Percentiles rank a stretch among this genome's conserved stretches.
Conservation (phyloP, 345 rosid species). For the Melaleuca alternifolia region DNA sequence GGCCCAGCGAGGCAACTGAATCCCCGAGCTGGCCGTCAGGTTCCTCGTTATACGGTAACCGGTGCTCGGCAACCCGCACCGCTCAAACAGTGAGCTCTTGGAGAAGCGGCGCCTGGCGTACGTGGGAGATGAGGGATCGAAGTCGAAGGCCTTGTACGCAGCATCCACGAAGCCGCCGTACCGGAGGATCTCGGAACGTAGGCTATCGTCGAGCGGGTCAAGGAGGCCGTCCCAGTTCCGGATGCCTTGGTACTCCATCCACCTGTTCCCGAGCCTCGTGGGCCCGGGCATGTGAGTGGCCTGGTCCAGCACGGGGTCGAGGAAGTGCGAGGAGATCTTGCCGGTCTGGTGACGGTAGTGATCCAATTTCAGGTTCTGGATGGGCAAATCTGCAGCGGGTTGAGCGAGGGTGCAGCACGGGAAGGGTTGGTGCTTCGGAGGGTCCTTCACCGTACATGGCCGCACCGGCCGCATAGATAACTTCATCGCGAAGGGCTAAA, state of each 20-base stretch:
- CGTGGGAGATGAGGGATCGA: conserved; percentile 55
- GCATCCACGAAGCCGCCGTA: conserved; percentile 80
- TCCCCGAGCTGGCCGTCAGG: conserved; percentile 68
- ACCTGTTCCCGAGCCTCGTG: conserved; percentile 15
- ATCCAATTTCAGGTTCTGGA: background rate
- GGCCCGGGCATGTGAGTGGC: background rate
- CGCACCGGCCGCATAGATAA: background rate
- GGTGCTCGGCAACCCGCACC: conserved; percentile 47
- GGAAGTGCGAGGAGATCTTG: background rate
- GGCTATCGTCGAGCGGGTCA: conserved; percentile 76
- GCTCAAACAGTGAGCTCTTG: conserved; percentile 37
- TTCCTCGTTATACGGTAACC: conserved; percentile 62
- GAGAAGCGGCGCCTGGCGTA: conserved; percentile 52
- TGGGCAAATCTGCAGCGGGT: background rate
- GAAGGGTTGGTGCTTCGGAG: background rate
- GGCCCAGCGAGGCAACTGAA: conserved; percentile 61
- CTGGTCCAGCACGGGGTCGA: background rate
- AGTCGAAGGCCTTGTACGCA: conserved; percentile 68
- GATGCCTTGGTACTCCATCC: conserved; percentile 57
- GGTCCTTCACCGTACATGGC: background rate
- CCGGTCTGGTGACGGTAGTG: background rate
- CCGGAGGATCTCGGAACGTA: conserved; percentile 70
- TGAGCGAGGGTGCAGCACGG: background rate
- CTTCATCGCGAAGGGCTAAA: background rate
- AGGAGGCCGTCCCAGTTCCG: conserved; percentile 58